Conservation (phyloP, 2,329 filamentous ascomycete species). For the Onygena corvina region DNA sequence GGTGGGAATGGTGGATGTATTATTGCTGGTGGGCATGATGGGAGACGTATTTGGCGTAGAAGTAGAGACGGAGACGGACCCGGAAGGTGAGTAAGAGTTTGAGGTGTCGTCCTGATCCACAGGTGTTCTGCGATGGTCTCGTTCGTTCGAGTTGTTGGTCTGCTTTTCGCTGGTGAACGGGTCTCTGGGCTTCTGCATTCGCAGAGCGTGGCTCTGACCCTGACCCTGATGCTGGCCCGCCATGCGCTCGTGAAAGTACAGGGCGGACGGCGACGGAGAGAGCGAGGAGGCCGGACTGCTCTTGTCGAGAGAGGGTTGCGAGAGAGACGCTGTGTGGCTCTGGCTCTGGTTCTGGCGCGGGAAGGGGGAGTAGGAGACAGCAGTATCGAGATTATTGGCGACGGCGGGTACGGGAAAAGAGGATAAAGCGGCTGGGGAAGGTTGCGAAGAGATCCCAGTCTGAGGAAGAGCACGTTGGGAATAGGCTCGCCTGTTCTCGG, state of each 20-base stretch:
- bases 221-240: slow-evolving; percentile 5
- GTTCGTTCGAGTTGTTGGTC: too few species aligned
- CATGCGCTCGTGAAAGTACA: slow-evolving; percentile 4
- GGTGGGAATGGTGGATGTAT: not conserved
- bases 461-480: slow-evolving; percentile 6
- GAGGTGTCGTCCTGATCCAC: not conserved
- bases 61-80: not conserved
- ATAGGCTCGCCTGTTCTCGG: slow-evolving; percentile 3
- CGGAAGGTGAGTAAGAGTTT: not conserved
- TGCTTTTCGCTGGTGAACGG: not conserved
- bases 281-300: not conserved
- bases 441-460: slow-evolving; percentile 1
- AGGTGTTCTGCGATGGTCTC: not conserved
- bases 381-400: not conserved
- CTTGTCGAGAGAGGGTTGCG: not conserved
- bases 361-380: slow-evolving; percentile 1
- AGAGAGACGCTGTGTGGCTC: not conserved
- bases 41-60: slow-evolving; percentile 4
- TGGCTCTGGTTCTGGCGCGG: slow-evolving; percentile 1
- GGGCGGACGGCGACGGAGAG: not conserved
- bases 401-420: not conserved
- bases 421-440: not conserved
- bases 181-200: not conserved
- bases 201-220: not conserved
- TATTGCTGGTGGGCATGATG: not conserved